A percentile compares a stretch with the other conserved stretches of the same genome.
These are phyloP conservation scores for Diaporthe sp. DNA, from an alignment of 2,329 filamentous ascomycete species.

Conservation along the genomic window DNA sequence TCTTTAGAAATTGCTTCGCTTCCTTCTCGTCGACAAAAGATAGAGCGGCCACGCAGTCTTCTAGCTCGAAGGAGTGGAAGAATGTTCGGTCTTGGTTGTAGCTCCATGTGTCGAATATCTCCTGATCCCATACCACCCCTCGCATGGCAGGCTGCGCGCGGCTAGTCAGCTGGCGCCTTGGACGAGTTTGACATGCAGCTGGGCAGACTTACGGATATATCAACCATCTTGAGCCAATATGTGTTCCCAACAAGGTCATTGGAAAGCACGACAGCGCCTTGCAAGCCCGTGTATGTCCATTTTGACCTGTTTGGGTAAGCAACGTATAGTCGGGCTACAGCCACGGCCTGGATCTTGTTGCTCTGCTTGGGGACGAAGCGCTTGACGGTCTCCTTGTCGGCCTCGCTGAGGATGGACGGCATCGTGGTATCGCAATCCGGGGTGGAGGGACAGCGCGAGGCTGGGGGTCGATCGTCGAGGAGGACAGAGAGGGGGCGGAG, in stretches of 20 bases:
- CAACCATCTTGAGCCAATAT: slow-evolving; percentile 97
- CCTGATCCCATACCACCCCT: slow-evolving; percentile 96
- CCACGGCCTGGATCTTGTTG: slow-evolving; percentile 98
- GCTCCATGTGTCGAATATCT: slow-evolving; percentile 93
- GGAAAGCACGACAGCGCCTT: slow-evolving; percentile 90
- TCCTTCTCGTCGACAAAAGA: slow-evolving; percentile 98
- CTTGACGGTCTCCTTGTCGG: slow-evolving; percentile 97
- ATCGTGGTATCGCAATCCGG: slow-evolving; percentile 54
- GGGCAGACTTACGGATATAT: slow-evolving; percentile 82
- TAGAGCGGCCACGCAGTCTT: slow-evolving; percentile 89
- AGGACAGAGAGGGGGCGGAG: slow-evolving; percentile 19
- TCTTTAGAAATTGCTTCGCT: slow-evolving; percentile 96
- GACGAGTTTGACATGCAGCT: neutral
- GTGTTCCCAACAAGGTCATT: slow-evolving; percentile 97
- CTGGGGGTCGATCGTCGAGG: slow-evolving; percentile 42
- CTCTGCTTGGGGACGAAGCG: slow-evolving; percentile 91
- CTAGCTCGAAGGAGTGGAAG: slow-evolving; percentile 97
- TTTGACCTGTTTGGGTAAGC: slow-evolving; percentile 85
- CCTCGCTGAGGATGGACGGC: slow-evolving; percentile 83
- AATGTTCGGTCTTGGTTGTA: slow-evolving; percentile 99
- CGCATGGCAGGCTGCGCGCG: slow-evolving; percentile 75
- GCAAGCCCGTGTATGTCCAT: slow-evolving; percentile 96
- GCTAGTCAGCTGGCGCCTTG: neutral
- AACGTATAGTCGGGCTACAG: slow-evolving; percentile 92
- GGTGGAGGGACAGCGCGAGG: slow-evolving; percentile 31